Conservation (phyloP, 2,329 filamentous ascomycete species). For the Xylariaceae sp. region DNA sequence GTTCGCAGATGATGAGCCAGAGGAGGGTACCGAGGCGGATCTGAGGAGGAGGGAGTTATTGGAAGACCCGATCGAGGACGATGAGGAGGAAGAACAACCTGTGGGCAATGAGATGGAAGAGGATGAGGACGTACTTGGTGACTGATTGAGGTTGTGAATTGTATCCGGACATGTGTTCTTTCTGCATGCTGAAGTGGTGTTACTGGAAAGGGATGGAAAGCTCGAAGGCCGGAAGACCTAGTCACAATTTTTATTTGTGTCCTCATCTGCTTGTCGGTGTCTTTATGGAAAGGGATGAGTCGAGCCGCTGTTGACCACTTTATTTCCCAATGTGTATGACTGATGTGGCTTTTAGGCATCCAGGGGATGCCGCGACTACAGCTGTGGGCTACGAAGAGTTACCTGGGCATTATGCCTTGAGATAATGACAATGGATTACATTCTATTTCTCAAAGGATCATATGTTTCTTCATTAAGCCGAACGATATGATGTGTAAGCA, state of each 20-base stretch:
- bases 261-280: too few species aligned
- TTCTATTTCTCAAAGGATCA: too few species aligned
- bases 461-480: too few species aligned
- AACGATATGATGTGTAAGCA: too few species aligned
- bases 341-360: slow-evolving; percentile 4
- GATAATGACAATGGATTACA: too few species aligned
- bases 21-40: slow-evolving; percentile 58
- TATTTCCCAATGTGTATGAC: too few species aligned
- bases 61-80: slow-evolving; percentile 42
- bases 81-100: slow-evolving; percentile 34
- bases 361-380: not conserved
- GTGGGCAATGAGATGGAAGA: slow-evolving; percentile 22
- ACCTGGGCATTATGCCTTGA: too few species aligned
- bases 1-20: slow-evolving; percentile 46
- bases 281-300: too few species aligned
- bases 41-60: slow-evolving; percentile 50
- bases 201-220: not conserved
- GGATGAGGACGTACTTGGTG: slow-evolving; percentile 37
- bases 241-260: not conserved
- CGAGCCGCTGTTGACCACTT: too few species aligned
- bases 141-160: slow-evolving; percentile 15
- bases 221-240: slow-evolving; percentile 1
- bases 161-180: not conserved
- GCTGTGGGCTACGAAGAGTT: not conserved
- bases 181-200: not conserved